These are phyloP conservation scores for Trametes cinnabarina DNA, from an alignment of 768 basidiomycete genomes.

Conservation along the genomic window DNA sequence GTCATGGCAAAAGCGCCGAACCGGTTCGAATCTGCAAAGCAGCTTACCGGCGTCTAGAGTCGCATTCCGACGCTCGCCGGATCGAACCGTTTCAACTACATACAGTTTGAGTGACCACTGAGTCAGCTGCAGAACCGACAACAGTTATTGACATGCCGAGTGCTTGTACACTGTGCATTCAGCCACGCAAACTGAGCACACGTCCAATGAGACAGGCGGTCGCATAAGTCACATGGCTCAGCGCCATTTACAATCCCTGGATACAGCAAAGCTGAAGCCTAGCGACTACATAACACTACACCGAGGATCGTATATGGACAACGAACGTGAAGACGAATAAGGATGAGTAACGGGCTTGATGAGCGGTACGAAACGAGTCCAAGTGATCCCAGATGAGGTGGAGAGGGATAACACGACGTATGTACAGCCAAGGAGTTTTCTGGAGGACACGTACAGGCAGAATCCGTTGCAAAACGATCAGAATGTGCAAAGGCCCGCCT, in stretches of 20 bases:
- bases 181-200: too few species aligned
- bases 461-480: neutral
- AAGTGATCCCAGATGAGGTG: slow-evolving; percentile 10
- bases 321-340: slow-evolving; percentile 21
- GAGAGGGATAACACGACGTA: neutral
- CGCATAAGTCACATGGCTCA: neutral
- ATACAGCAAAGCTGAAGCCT: slow-evolving; percentile 2
- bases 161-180: too few species aligned
- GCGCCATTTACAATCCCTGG: slow-evolving; percentile 11
- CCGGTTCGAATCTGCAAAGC: slow-evolving; percentile 16
- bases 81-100: too few species aligned
- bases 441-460: neutral
- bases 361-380: slow-evolving; percentile 8
- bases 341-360: neutral
- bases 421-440: neutral
- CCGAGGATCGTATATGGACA: slow-evolving; percentile 21
- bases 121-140: too few species aligned
- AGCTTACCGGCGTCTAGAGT: neutral
- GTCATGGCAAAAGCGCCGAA: slow-evolving; percentile 17
- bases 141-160: too few species aligned
- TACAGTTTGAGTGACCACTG: too few species aligned
- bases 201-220: neutral
- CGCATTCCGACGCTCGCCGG: neutral
- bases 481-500: neutral
- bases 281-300: slow-evolving; percentile 13